These are phyloP conservation scores for Penicillium ochrochloron DNA, from an alignment of 495 filamentous ascomycete species.

Conservation along the genomic window DNA sequence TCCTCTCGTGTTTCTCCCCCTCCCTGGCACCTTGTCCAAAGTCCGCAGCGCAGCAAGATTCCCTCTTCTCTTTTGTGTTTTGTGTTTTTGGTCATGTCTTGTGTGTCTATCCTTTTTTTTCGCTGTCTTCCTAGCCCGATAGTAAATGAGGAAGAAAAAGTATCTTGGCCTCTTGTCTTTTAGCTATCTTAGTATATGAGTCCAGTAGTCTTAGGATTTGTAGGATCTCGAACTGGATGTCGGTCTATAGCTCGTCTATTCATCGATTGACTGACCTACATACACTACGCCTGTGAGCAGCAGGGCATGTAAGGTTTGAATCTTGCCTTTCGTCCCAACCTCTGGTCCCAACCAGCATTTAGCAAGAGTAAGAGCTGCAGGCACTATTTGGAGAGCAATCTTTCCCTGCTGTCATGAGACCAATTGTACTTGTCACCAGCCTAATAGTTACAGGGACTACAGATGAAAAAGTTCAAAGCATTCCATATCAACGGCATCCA, in stretches of 20 bases:
- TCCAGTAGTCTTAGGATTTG: neutral
- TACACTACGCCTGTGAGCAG: too few species aligned
- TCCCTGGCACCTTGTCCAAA: slow-evolving; percentile 48
- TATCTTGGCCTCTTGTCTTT: slow-evolving; percentile 25
- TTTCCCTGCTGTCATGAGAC: too few species aligned
- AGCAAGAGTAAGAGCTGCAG: too few species aligned
- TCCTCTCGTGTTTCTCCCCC: slow-evolving; percentile 27
- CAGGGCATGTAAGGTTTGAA: too few species aligned
- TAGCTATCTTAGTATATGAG: too few species aligned
- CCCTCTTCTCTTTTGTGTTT: slow-evolving; percentile 45
- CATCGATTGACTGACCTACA: too few species aligned
- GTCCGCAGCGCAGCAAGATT: slow-evolving; percentile 52
- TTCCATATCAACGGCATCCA: slow-evolving; percentile 28
- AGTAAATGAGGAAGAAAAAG: slow-evolving; percentile 49
- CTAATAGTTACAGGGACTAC: neutral
- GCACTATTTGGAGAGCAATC: too few species aligned
- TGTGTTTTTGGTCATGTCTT: slow-evolving; percentile 37
- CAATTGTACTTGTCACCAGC: neutral
- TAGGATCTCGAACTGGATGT: too few species aligned
- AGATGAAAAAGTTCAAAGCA: slow-evolving; percentile 9
- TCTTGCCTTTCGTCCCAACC: too few species aligned
- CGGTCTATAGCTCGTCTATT: too few species aligned
- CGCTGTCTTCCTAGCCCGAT: slow-evolving; percentile 40
- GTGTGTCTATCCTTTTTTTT: slow-evolving; percentile 33
- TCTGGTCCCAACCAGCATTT: too few species aligned